Conservation (phyloP, 2,329 filamentous ascomycete species). For the Tricladium varicosporioides region DNA sequence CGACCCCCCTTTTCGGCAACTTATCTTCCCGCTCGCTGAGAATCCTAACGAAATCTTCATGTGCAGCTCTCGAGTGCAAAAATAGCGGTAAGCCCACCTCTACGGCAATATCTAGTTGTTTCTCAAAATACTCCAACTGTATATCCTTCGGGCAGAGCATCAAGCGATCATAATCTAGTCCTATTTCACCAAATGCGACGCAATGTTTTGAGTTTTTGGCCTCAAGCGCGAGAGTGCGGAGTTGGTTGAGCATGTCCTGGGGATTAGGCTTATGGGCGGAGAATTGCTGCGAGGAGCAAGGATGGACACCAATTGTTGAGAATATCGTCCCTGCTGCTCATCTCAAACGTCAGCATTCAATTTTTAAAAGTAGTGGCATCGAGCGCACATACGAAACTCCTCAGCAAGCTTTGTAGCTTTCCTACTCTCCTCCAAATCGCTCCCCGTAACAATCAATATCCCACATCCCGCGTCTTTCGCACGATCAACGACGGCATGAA, state of each 20-base stretch:
- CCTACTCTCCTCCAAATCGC: conserved; percentile 74
- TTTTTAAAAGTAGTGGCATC: conserved; percentile 14
- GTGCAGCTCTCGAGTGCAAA: conserved; percentile 85
- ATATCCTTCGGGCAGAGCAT: conserved; percentile 75
- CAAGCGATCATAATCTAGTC: conserved; percentile 92
- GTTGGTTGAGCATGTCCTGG: conserved; percentile 51
- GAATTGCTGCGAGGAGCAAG: conserved; percentile 82
- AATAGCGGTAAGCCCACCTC: conserved; percentile 79
- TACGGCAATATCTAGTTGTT: conserved; percentile 50
- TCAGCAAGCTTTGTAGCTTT: conserved; percentile 72
- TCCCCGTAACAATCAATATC: conserved; percentile 93
- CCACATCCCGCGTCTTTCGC: conserved; percentile 75
- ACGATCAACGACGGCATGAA: conserved; percentile 73
- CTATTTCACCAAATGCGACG: conserved; percentile 90
- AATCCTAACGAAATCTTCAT: conserved; percentile 76
- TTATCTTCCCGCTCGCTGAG: conserved; percentile 62
- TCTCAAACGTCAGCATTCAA: not conserved
- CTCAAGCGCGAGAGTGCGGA: conserved; percentile 63
- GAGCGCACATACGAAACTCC: conserved; percentile 60
- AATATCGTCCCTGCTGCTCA: conserved; percentile 73
- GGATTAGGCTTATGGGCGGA: conserved; percentile 52
- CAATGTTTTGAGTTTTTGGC: conserved; percentile 40
- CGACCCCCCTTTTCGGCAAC: conserved; percentile 74
- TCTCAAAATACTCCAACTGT: conserved; percentile 81
- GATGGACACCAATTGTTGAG: conserved; percentile 90